Percentiles rank a stretch among this genome's conserved stretches.
These are phyloP conservation scores for Tylopilus vinaceipallidus DNA, from an alignment of 768 basidiomycete species.

Conservation along the genomic window DNA sequence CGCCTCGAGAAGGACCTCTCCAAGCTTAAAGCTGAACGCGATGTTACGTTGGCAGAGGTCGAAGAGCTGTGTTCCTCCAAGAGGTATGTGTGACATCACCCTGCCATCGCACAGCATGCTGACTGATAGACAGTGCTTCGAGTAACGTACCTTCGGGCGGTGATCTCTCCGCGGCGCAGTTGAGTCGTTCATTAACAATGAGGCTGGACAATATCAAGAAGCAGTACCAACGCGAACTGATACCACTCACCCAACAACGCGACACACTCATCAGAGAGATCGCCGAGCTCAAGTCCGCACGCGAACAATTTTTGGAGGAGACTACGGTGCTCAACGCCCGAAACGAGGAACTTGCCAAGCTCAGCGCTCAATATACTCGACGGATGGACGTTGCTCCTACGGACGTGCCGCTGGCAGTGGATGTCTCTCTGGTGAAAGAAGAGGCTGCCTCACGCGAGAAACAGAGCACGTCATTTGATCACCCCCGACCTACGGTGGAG, in stretches of 20 bases:
- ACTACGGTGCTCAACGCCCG: slow-evolving; percentile 85
- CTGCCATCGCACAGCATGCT: slow-evolving; percentile 20
- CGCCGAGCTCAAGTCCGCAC: slow-evolving; percentile 78
- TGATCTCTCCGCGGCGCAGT: slow-evolving; percentile 42
- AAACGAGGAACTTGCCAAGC: slow-evolving; percentile 89
- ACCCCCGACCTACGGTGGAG: slow-evolving; percentile 14
- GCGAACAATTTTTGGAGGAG: slow-evolving; percentile 89
- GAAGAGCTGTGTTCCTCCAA: slow-evolving; percentile 81
- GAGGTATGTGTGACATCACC: slow-evolving; percentile 45
- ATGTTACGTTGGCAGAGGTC: slow-evolving; percentile 89
- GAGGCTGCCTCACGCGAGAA: slow-evolving; percentile 19
- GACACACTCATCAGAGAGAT: slow-evolving; percentile 81
- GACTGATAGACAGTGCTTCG: slow-evolving; percentile 23
- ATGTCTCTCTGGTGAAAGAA: slow-evolving; percentile 6
- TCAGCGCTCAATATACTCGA: slow-evolving; percentile 78
- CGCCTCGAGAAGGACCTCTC: slow-evolving; percentile 85
- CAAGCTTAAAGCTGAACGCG: slow-evolving; percentile 83
- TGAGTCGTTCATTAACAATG: slow-evolving; percentile 73
- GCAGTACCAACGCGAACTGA: slow-evolving; percentile 84
- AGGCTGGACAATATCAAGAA: slow-evolving; percentile 85
- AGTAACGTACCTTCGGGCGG: slow-evolving; percentile 24
- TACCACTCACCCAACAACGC: slow-evolving; percentile 79
- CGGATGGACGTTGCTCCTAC: slow-evolving; percentile 56
- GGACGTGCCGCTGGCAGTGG: slow-evolving; percentile 13
- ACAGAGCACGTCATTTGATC: slow-evolving; percentile 32